Base-by-base conservation (phyloP, 345 rosid genomes). In the Odontarrhena argentea region DNA sequence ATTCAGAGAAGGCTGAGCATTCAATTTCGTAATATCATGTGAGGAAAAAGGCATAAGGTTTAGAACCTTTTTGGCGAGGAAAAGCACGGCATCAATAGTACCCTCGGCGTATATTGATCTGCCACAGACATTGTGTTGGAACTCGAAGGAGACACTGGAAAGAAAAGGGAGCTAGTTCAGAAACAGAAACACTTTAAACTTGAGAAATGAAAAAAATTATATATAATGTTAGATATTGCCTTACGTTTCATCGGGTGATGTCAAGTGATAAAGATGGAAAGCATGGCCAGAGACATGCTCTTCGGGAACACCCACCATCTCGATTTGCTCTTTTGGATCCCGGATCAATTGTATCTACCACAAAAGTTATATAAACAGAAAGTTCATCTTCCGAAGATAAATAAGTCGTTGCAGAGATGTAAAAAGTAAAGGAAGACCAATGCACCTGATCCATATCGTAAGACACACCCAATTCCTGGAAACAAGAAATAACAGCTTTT, bases 41-140 rank as follows among this genome's bases (percentile, higher is more conserved):
- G 18, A 36, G 18, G 34, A 25, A 58, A 18, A 14, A 65, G 9
- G 46, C 46, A 64, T 7, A 9, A 55, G 25, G 1, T 61, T n/a
- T 6, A 10, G 35, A 30, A 94, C 99, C 96, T 88, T 91, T 78
- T 86, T 87, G 25, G 96, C 90, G 53, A 94, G 93, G 73, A 89
- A 91, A 46, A 94, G 80, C 40, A 86, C 79, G 1, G 97, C 93
- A 68, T 94, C 99, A 40, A 94, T 76, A 32, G 97, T 86, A 41
- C 99, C 99, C 80, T 94, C 96, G 0, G 96, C 96, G 24, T 94
- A 94, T 62, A 91, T 89, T 3, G 96, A 94, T 82, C 97, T 76
- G 22, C 99, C 96, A 35, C 97, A 88, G 30, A 94, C 97, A 68
- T 94, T 94, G 70, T 94, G 99, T 76, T 94, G 99, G 77, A 94